These are phyloP conservation scores for Fusarium piperis DNA, from an alignment of 2,329 filamentous ascomycete species.

Conservation along the genomic window DNA sequence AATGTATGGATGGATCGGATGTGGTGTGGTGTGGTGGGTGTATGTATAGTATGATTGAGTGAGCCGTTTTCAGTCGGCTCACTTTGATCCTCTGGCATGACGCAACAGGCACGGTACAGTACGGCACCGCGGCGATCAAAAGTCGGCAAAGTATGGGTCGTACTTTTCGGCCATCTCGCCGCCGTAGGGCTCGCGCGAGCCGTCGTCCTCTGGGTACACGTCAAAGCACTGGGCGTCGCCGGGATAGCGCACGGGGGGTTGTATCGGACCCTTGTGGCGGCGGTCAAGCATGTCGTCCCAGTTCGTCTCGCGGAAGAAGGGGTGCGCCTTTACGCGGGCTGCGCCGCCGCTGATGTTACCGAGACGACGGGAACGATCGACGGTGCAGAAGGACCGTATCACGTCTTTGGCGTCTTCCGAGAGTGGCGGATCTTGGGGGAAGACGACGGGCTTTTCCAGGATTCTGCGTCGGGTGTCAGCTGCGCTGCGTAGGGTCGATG, in stretches of 20 bases:
- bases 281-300: slow-evolving; percentile 78
- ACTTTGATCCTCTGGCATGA: neutral
- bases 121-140: slow-evolving; percentile 49
- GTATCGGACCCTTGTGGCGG: slow-evolving; percentile 73
- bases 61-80: neutral
- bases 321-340: slow-evolving; percentile 75
- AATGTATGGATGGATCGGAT: neutral
- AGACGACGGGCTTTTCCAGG: slow-evolving; percentile 79
- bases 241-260: slow-evolving; percentile 76
- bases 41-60: neutral
- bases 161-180: slow-evolving; percentile 75
- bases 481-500: neutral
- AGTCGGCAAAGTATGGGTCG: slow-evolving; percentile 76
- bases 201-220: slow-evolving; percentile 81
- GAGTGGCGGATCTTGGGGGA: slow-evolving; percentile 73
- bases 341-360: slow-evolving; percentile 83
- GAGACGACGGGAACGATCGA: slow-evolving; percentile 79
- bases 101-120: neutral
- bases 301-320: slow-evolving; percentile 77
- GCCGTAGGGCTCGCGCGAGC: slow-evolving; percentile 71
- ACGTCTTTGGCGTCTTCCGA: slow-evolving; percentile 77
- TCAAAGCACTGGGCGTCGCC: slow-evolving; percentile 86
- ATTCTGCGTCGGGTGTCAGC: slow-evolving; percentile 62
- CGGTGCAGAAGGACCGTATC: slow-evolving; percentile 79
- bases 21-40: neutral